Conservation (phyloP, 2,329 filamentous ascomycete genomes). For the Stachybotrys echinatus region DNA sequence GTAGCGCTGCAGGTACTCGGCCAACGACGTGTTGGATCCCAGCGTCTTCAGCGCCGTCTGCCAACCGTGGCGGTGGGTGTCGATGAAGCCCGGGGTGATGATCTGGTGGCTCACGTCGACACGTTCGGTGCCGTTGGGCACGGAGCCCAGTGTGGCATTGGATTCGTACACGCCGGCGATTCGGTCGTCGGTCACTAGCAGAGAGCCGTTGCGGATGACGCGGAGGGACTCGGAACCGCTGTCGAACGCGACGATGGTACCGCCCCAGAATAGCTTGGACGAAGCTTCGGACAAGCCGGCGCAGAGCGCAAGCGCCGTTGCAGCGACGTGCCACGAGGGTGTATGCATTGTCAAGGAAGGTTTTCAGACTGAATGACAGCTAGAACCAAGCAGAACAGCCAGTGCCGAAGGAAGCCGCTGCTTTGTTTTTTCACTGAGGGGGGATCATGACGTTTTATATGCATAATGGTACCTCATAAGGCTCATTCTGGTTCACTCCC, state of each 20-base stretch:
- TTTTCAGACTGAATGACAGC: no score
- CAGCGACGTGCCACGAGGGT: background rate
- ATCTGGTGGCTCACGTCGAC: slow-evolving; percentile 48
- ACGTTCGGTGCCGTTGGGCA: slow-evolving; percentile 22
- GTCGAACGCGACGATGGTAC: slow-evolving; percentile 37
- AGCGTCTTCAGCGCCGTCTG: slow-evolving; percentile 50
- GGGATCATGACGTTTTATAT: no score
- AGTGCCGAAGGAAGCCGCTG: no score
- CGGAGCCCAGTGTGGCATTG: slow-evolving; percentile 13
- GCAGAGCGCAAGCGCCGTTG: background rate
- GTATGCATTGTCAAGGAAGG: background rate
- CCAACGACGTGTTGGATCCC: slow-evolving; percentile 42
- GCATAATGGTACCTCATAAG: no score
- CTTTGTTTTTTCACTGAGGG: no score
- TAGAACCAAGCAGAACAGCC: no score
- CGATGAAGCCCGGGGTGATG: slow-evolving; percentile 49
- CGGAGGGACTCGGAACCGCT: slow-evolving; percentile 21
- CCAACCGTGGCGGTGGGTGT: slow-evolving; percentile 53
- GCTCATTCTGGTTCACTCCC: no score
- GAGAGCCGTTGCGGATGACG: slow-evolving; percentile 32
- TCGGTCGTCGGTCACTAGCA: slow-evolving; percentile 31
- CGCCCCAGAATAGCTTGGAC: slow-evolving; percentile 21
- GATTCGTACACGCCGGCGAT: slow-evolving; percentile 23
- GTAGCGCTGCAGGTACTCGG: slow-evolving; percentile 40
- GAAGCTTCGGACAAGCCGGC: background rate